Evolutionary conservation across 805 yeast species (phyloP).

Genomic region (Isabelozyma pseudorhagii): DNA sequence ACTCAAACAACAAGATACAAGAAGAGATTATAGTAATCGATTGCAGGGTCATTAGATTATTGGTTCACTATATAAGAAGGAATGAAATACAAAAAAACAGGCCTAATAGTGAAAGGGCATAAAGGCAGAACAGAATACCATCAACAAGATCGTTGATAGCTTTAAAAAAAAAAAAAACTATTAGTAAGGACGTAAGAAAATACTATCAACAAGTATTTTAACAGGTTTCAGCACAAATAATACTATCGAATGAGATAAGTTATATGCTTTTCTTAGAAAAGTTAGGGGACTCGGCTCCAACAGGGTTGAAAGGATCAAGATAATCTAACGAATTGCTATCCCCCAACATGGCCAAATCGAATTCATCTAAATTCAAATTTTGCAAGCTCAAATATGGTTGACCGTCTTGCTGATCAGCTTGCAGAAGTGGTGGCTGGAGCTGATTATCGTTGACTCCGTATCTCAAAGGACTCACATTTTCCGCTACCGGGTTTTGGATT

Average conservation of each 20-base stretch:
- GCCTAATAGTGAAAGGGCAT: not conserved
- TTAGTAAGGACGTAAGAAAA: too few species aligned
- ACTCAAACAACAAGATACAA: too few species aligned
- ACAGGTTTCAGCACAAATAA: not conserved
- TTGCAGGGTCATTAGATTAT: not conserved
- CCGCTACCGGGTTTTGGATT: not conserved
- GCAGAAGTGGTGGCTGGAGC: not conserved
- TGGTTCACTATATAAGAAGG: not conserved
- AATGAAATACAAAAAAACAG: not conserved
- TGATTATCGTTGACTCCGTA: not conserved
- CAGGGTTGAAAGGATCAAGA: conserved; percentile 21
- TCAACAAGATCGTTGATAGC: too few species aligned
- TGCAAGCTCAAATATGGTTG: conserved; percentile 5
- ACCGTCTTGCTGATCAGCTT: conserved; percentile 3
- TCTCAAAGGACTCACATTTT: not conserved
- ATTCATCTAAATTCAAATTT: conserved; percentile 16
- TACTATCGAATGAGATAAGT: too few species aligned
- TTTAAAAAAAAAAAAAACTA: too few species aligned
- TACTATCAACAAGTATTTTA: not conserved
- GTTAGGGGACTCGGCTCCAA: not conserved
- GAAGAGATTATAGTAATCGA: too few species aligned
- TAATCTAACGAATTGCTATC: conserved; percentile 18
- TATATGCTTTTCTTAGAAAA: not conserved
- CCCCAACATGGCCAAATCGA: conserved; percentile 14
- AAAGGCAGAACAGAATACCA: not conserved